Percentiles rank a stretch among this genome's conserved stretches.
Evolutionary conservation across 345 rosid genomes (phyloP).

Genomic region (Leavenworthia alabamica): DNA sequence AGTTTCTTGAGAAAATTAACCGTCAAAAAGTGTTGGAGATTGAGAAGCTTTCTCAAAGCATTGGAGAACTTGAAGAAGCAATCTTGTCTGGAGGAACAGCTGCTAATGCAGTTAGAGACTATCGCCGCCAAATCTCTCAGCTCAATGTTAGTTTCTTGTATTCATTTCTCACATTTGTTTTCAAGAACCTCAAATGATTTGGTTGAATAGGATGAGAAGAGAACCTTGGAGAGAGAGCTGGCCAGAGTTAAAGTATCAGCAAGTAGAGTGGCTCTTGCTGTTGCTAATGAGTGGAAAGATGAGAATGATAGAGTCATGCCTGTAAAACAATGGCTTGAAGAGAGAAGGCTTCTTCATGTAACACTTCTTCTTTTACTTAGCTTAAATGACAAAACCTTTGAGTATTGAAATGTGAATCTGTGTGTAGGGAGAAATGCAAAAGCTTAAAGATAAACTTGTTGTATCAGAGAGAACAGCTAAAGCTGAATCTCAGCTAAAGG

Average conservation of each 20-base stretch:
- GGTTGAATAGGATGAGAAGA: constrained; percentile 69
- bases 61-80: constrained; percentile 76
- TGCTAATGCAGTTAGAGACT: constrained; percentile 74
- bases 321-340: constrained; percentile 88
- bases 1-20: constrained; percentile 80
- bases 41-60: constrained; percentile 80
- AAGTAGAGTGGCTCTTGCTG: constrained; percentile 72
- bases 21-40: constrained; percentile 86
- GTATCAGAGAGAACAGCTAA: constrained; percentile 79
- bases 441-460: constrained; percentile 66
- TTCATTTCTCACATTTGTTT: background rate
- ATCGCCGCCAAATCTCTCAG: constrained; percentile 63
- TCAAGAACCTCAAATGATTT: background rate
- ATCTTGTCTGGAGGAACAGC: constrained; percentile 78
- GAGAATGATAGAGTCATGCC: constrained; percentile 89
- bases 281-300: constrained; percentile 97
- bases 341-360: constrained; percentile 85
- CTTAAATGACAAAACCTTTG: background rate
- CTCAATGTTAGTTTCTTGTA: constrained; percentile 37
- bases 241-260: constrained; percentile 79
- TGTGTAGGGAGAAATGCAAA: constrained; percentile 81
- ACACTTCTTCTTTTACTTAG: background rate
- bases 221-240: constrained; percentile 88
- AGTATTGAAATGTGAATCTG: constrained; percentile 2
- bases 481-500: constrained; percentile 92